These are phyloP conservation scores for Tricholoma sp. DNA, from an alignment of 768 basidiomycete genomes.

Conservation along the genomic window DNA sequence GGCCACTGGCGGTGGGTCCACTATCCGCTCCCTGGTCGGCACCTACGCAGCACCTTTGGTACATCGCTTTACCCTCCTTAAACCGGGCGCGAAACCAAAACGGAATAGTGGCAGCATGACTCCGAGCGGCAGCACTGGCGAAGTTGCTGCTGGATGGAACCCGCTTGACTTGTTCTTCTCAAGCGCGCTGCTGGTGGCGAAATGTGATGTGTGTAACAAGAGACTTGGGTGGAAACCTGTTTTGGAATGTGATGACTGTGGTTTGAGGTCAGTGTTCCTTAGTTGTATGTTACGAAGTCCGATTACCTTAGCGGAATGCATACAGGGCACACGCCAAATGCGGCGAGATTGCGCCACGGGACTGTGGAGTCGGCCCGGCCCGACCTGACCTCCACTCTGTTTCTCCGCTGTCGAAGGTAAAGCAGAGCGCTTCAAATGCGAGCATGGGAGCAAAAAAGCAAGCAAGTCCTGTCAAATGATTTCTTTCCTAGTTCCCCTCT, in stretches of 20 bases:
- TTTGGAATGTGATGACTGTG: slow-evolving; percentile 87
- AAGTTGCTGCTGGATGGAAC: slow-evolving; percentile 50
- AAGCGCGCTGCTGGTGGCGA: slow-evolving; percentile 63
- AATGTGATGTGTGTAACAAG: slow-evolving; percentile 81
- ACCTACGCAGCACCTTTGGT: slow-evolving; percentile 47
- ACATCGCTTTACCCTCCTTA: slow-evolving; percentile 84
- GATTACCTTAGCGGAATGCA: slow-evolving; percentile 6
- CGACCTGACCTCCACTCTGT: slow-evolving; percentile 25
- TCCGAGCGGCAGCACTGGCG: slow-evolving; percentile 24
- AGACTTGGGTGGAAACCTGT: slow-evolving; percentile 83
- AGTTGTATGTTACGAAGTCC: slow-evolving; percentile 2
- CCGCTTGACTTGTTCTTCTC: slow-evolving; percentile 78
- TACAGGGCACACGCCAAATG: slow-evolving; percentile 81
- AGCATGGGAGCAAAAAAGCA: slow-evolving; percentile 26
- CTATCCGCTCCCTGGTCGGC: slow-evolving; percentile 43
- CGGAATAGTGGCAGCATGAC: slow-evolving; percentile 26
- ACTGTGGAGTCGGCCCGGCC: slow-evolving; percentile 61
- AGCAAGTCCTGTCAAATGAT: slow-evolving; percentile 19
- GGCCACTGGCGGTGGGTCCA: slow-evolving; percentile 77
- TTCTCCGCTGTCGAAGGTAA: slow-evolving; percentile 36
- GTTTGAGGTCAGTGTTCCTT: slow-evolving; percentile 47
- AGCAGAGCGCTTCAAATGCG: slow-evolving; percentile 30
- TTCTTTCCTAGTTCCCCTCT: neutral
- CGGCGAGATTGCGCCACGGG: slow-evolving; percentile 73
- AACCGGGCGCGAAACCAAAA: slow-evolving; percentile 66